Evolutionary conservation across 1,284 basidiomycete species (phyloP).

Genomic region (Ustilago curta): DNA sequence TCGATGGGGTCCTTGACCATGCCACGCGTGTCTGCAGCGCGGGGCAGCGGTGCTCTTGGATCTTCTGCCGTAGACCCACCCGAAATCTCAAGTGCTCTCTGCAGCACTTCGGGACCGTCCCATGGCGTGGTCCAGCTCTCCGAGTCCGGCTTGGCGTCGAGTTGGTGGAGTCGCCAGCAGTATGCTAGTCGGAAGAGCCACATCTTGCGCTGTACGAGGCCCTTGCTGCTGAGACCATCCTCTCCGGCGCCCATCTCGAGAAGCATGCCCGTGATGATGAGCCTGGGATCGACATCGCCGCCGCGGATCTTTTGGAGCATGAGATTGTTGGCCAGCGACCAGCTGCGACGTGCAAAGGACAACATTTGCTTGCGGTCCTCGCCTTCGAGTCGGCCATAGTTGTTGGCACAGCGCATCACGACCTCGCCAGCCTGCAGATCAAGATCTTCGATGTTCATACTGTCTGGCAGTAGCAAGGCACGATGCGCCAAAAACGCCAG

Average conservation of each 20-base stretch:
- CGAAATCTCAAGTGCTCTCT: constrained; percentile 42
- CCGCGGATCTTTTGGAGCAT: constrained; percentile 53
- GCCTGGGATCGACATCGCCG: constrained; percentile 54
- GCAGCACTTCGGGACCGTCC: constrained; percentile 45
- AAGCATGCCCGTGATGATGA: constrained; percentile 50
- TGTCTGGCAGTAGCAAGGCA: constrained; percentile 51
- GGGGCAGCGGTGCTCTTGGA: constrained; percentile 41
- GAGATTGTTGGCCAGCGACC: constrained; percentile 52
- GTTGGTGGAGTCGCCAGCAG: constrained; percentile 54
- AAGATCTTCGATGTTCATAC: constrained; percentile 54
- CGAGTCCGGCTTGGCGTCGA: constrained; percentile 48
- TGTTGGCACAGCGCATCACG: constrained; percentile 48
- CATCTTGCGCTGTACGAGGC: constrained; percentile 45
- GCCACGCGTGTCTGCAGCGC: constrained; percentile 36
- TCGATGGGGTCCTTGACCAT: constrained; percentile 51
- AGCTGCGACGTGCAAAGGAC: constrained; percentile 55
- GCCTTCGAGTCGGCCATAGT: constrained; percentile 46
- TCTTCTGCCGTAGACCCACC: constrained; percentile 36
- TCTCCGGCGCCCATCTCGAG: constrained; percentile 57
- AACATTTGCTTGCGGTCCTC: constrained; percentile 54
- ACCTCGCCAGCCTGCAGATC: constrained; percentile 50
- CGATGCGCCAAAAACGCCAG: constrained; percentile 58
- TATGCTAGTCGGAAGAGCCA: constrained; percentile 52
- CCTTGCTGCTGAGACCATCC: constrained; percentile 53
- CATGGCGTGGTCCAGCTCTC: constrained; percentile 40